A percentile compares a stretch with the other conserved stretches of the same genome.
phyloP scores from a whole-genome alignment of 768 basidiomycete genomes.

The Filobasidium floriforme region DNA sequence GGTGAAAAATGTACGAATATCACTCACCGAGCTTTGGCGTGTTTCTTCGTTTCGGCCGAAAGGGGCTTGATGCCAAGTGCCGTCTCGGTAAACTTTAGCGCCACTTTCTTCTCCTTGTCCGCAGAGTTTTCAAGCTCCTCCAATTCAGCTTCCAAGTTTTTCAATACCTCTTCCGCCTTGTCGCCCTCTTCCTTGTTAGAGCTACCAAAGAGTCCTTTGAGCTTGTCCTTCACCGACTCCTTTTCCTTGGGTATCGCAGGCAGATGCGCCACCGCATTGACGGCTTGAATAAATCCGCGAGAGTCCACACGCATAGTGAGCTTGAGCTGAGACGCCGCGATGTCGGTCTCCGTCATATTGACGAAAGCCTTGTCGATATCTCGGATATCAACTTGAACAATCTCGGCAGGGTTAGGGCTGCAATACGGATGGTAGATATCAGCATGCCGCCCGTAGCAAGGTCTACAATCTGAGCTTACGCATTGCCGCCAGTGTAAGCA shows the following conservation, averaged over 20 bases:
- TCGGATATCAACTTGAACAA: constrained; percentile 63
- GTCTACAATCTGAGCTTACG: constrained; percentile 6
- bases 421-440: no score
- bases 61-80: constrained; percentile 68
- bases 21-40: constrained; percentile 57
- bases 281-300: constrained; percentile 73
- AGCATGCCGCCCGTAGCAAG: no score
- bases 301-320: constrained; percentile 75
- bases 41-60: constrained; percentile 67
- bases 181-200: constrained; percentile 43
- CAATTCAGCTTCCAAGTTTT: constrained; percentile 30
- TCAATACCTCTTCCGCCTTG: constrained; percentile 20
- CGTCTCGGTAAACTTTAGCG: constrained; percentile 57
- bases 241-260: constrained; percentile 55
- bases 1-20: not conserved
- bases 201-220: constrained; percentile 79
- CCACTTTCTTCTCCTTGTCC: constrained; percentile 55
- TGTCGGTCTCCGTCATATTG: constrained; percentile 76
- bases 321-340: constrained; percentile 74
- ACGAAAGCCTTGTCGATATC: constrained; percentile 68
- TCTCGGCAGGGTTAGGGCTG: constrained; percentile 49
- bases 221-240: constrained; percentile 54
- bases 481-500: constrained; percentile 54
- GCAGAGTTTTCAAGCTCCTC: constrained; percentile 41
- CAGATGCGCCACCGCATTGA: constrained; percentile 69